Conservation (phyloP, 1,284 basidiomycete genomes). For the Ceraceosorus guamensis region DNA sequence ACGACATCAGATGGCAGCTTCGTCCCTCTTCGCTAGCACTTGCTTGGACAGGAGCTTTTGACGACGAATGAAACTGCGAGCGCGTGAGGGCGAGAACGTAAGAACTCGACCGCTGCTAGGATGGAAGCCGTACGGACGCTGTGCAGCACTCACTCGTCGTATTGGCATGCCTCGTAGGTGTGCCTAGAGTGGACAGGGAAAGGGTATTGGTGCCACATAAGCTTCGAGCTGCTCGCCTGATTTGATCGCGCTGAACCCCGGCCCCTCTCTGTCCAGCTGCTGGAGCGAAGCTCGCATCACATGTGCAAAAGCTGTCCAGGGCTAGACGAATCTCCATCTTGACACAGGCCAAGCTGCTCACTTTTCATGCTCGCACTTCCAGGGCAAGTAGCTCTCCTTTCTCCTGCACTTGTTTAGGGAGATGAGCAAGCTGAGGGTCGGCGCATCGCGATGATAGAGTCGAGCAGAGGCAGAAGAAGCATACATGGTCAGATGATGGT, state of each 20-base stretch:
- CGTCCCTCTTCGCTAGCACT: constrained; percentile 8
- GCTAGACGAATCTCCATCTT: not conserved
- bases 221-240: no score
- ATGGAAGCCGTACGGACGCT: not conserved
- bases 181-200: constrained; percentile 16
- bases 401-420: constrained; percentile 74
- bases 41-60: constrained; percentile 26
- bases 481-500: not conserved
- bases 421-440: constrained; percentile 59
- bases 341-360: constrained; percentile 13
- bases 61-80: constrained; percentile 32
- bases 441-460: not conserved
- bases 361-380: constrained; percentile 74
- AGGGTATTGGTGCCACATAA: not conserved
- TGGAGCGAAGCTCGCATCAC: not conserved
- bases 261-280: not conserved
- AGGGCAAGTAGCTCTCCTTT: constrained; percentile 65
- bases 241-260: no score
- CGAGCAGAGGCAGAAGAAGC: not conserved
- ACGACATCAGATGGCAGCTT: constrained; percentile 1
- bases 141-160: constrained; percentile 36
- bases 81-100: not conserved
- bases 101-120: not conserved
- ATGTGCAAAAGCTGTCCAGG: not conserved
- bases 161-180: constrained; percentile 45